Evolutionary conservation across 352 stramenopile genomes (phyloP).

Genomic region (Phytopythium boreale): DNA sequence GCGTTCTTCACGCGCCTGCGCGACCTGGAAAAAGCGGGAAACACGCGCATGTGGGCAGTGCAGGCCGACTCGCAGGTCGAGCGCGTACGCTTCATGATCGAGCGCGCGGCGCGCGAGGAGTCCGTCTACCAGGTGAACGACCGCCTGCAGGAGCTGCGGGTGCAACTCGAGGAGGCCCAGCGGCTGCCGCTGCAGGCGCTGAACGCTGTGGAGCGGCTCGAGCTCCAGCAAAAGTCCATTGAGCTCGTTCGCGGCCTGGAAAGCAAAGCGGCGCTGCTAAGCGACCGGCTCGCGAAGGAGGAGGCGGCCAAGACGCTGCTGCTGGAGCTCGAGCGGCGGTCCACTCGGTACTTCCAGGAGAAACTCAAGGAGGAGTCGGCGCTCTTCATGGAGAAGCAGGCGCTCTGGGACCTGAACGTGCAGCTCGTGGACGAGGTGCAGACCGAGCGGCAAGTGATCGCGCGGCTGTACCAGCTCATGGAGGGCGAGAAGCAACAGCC

Average conservation of each 20-base stretch:
- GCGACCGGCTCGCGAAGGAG: conserved; percentile 28
- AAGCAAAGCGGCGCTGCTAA: conserved; percentile 16
- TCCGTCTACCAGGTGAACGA: conserved; percentile 54
- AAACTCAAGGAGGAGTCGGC: conserved; percentile 54
- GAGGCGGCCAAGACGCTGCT: conserved; percentile 38
- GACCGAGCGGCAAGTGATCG: conserved; percentile 31
- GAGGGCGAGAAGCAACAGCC: conserved; percentile 4
- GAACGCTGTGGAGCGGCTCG: conserved; percentile 43
- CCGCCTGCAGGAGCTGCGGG: conserved; percentile 35
- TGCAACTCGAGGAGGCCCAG: conserved; percentile 37
- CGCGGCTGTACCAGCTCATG: conserved; percentile 36
- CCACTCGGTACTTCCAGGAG: conserved; percentile 34
- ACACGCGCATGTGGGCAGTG: conserved; percentile 45
- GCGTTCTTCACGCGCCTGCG: conserved; percentile 46
- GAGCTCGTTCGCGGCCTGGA: conserved; percentile 21
- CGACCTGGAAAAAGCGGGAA: conserved; percentile 39
- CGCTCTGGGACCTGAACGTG: conserved; percentile 53
- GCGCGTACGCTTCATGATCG: conserved; percentile 53
- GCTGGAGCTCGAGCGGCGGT: conserved; percentile 41
- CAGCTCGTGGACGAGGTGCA: conserved; percentile 41
- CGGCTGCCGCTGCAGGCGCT: conserved; percentile 46
- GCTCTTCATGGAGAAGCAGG: conserved; percentile 61
- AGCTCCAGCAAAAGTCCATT: conserved; percentile 32
- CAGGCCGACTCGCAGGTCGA: conserved; percentile 59
- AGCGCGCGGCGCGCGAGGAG: conserved; percentile 56